These are phyloP conservation scores for Juglanconis oblonga DNA, from an alignment of 2,329 filamentous ascomycete species.

Conservation along the genomic window DNA sequence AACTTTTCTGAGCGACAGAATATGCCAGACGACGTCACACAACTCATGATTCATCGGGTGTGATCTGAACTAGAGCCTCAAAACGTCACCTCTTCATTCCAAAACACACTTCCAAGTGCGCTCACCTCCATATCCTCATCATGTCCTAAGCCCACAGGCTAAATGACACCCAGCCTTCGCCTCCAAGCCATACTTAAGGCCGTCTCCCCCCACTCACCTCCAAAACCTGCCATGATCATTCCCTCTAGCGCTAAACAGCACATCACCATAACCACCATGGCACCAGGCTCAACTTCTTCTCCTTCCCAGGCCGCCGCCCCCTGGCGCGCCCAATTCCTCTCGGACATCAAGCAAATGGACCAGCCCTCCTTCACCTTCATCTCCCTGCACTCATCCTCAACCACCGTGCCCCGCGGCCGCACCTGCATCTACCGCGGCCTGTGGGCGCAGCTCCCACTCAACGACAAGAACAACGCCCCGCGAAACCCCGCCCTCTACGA, in stretches of 20 bases:
- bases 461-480: slow-evolving; percentile 69
- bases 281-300: slow-evolving; percentile 9
- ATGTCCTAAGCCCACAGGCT: background rate
- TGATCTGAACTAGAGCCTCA: background rate
- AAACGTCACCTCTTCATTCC: background rate
- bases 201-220: background rate
- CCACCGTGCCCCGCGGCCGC: slow-evolving; percentile 58
- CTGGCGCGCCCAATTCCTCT: slow-evolving; percentile 51
- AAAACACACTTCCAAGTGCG: background rate
- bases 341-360: slow-evolving; percentile 46
- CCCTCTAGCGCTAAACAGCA: background rate
- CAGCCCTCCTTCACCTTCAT: slow-evolving; percentile 49
- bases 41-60: slow-evolving; percentile 6
- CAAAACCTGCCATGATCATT: background rate
- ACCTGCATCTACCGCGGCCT: slow-evolving; percentile 85
- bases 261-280: slow-evolving; percentile 25
- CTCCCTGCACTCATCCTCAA: slow-evolving; percentile 44
- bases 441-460: slow-evolving; percentile 68
- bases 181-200: slow-evolving; percentile 7
- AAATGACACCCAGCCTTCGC: slow-evolving; percentile 4
- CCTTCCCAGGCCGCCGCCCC: slow-evolving; percentile 36
- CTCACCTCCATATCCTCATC: background rate
- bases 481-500: slow-evolving; percentile 67
- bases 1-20: background rate
- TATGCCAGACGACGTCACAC: background rate